Evolutionary conservation across 768 basidiomycete genomes (phyloP), one percentile per base, ranked within the genome.

Genomic region (Suillus placidus): DNA sequence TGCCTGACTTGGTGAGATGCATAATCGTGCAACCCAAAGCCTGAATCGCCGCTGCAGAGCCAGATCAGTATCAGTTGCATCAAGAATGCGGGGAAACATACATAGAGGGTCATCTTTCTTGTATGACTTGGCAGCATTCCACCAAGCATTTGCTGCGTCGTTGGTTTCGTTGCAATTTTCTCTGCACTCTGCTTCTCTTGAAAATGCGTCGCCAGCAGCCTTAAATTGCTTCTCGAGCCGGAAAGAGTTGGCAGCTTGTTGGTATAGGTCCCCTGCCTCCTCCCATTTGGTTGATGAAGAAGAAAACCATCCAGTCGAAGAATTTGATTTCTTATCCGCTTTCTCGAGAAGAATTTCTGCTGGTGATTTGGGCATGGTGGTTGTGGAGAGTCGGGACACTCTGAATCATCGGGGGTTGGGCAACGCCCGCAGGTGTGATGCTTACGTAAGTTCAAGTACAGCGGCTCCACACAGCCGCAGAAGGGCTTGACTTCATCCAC

Each of bases 141-240:
- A 98, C 91, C 92, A 99, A 10, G 96, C 96, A 74, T 96, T 97
- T 26, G 95, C 92, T n/a, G 97, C 96, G 70, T 99, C 97, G 69
- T 95, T 95, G 56, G 76, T 78, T 79, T 99, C 97, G 56, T 92
- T 90, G 72, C 88, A 90, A 66, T 89, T 88, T 79, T 96, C 90
- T 71, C 95, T 86, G 77, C 95, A 97, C 71, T 98, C 95, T 1
- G 97, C 97, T 74, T 99, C 97, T 69, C 91, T 87, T 49, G 94
- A 87, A 74, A 96, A 97, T 16, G 93, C 88, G 78, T 96, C 93
- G 4, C 97, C 97, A 1, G 94, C 92, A 68, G 94, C 92, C 75
- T 89, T 92, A 82, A 94, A 98, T 64, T 86, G 82, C 76, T 95
- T 95, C 75, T 98, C 96, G 66, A 97, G 83, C 80, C 93, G 93